Evolutionary conservation across 495 filamentous ascomycete species (phyloP).

Genomic region (Podospora comata): DNA sequence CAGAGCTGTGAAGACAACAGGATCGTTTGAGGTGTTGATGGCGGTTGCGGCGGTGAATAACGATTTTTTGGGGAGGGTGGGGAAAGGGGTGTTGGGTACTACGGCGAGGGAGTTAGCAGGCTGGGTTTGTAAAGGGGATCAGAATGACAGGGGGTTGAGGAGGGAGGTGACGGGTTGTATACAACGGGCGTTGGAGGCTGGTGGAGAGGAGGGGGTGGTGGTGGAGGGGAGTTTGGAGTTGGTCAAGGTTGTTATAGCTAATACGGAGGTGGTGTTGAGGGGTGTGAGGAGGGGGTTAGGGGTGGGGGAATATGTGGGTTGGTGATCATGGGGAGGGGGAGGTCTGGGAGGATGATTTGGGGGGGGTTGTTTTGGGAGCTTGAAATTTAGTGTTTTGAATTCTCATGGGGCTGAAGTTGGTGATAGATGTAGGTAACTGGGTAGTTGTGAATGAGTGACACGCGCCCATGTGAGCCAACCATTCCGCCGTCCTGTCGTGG

Average conservation of each 20-base stretch:
- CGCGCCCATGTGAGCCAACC: no score
- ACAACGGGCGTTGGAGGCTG: background rate
- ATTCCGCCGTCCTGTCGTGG: no score
- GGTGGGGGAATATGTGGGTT: background rate
- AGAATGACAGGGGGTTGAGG: background rate
- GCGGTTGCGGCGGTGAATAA: background rate
- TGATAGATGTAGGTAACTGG: no score
- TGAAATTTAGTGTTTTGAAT: background rate
- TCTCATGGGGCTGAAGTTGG: no score
- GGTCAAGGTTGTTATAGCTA: background rate
- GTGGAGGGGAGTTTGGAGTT: background rate
- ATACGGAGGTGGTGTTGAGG: background rate
- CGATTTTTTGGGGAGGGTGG: background rate
- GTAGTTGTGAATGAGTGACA: no score
- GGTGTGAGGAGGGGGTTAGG: background rate
- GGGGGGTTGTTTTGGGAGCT: background rate
- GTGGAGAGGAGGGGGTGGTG: background rate
- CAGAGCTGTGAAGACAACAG: background rate
- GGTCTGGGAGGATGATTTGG: background rate
- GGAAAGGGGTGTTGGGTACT: background rate
- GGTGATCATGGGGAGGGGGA: background rate
- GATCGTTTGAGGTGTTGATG: background rate
- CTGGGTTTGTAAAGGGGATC: background rate
- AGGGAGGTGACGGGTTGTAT: background rate
- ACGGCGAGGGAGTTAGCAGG: background rate